Evolutionary conservation across 1,139 yeast genomes (phyloP), one percentile per base, ranked within the genome.

Genomic region (Zhuliangozyma parablackwelliae): DNA sequence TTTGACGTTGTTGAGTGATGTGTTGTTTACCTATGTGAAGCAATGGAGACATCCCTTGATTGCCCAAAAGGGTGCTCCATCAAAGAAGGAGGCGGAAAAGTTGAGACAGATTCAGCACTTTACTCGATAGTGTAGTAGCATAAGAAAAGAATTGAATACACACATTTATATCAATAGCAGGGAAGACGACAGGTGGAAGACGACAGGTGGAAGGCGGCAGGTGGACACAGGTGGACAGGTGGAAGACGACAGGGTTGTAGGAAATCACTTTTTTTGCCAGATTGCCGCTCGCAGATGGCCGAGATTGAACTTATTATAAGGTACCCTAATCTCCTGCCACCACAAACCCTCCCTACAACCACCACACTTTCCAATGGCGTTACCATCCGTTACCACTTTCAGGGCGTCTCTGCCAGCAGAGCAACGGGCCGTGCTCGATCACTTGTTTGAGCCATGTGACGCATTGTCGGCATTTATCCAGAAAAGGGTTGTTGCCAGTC

Each of bases 401-500:
- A 34, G 47, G 9, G n/a, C 20, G 2, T 51, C 63, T 13, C 13
- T 56, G 0, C 34, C 32, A 2, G 32, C 35, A 0, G 48, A 55
- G 9, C 57, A 65, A 38, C 50, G 45, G 1, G 64, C 62, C 29
- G 65, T 72, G 0, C 56, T 83, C 30, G 75, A 72, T 35, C 78
- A 75, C 39, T 59, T 84, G 26, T 84, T 84, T 50, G 94, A 84
- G 53, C 85, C 82, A 8, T 82, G 90, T 54, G 61, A 61, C 2
- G 66, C 82, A 0, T 65, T 84, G 21, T 67, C 75, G 2, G 41
- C 48, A 8, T 57, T 74, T 42, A 54, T 80, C 11, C 50, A 63
- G 34, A 70, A 69, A 16, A 46, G 48, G 25, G 37, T 59, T 66
- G 35, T 65, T 51, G 37, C 35, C 37, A 5, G 33, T 31, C 16